A percentile compares a stretch with the other conserved stretches of the same genome.
These are phyloP conservation scores for Sonneratia caseolaris DNA, from an alignment of 345 rosid genomes.

Conservation along the genomic window DNA sequence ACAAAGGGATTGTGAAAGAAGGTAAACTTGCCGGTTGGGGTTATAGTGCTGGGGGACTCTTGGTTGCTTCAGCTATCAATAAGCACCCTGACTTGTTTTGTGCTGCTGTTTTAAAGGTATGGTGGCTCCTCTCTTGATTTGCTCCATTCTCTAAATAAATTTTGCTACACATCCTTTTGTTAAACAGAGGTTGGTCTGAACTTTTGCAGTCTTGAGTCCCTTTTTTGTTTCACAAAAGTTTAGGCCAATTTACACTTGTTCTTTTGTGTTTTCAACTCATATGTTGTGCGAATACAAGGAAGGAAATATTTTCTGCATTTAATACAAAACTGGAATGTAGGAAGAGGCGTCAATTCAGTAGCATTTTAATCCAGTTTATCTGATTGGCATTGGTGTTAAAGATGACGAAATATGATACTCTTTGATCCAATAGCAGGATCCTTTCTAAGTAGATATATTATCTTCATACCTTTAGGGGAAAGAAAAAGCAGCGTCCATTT, in stretches of 20 bases:
- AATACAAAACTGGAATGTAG: neutral
- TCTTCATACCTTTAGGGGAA: no score
- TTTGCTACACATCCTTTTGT: neutral
- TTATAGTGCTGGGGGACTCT: slow-evolving; percentile 85
- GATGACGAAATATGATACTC: neutral
- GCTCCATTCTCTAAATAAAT: neutral
- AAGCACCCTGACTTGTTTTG: slow-evolving; percentile 52
- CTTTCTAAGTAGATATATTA: no score
- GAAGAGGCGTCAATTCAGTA: neutral
- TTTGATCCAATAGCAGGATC: no score
- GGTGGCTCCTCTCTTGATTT: neutral
- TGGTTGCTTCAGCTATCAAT: slow-evolving; percentile 90
- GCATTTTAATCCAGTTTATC: neutral
- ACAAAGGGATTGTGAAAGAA: slow-evolving; percentile 52
- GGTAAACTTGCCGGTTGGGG: slow-evolving; percentile 88
- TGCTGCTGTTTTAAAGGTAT: slow-evolving; percentile 80
- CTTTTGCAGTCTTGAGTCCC: neutral
- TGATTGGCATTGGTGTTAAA: no score
- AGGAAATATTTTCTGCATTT: neutral
- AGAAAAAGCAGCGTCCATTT: no score
- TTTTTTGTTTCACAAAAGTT: neutral
- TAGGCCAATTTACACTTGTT: neutral
- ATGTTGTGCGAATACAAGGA: neutral
- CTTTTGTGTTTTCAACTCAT: neutral
- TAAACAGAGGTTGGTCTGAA: neutral